Percentiles rank a stretch among this genome's conserved stretches.
Conservation (phyloP, 495 filamentous ascomycete species). For the Talaromyces adpressus region DNA sequence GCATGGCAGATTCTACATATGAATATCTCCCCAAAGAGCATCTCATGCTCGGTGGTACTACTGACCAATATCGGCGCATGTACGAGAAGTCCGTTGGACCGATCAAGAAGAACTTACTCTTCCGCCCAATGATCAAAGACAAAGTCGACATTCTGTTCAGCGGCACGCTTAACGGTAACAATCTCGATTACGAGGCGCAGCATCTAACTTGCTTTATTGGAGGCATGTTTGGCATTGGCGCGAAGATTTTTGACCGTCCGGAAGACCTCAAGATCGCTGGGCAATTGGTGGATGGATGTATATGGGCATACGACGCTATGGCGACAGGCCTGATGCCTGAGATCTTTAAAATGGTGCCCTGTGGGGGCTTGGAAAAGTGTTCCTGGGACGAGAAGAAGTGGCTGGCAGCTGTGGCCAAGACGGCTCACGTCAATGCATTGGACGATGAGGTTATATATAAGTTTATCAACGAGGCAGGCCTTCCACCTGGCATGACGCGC, state of each 20-base stretch:
- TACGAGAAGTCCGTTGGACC: slow-evolving; percentile 63
- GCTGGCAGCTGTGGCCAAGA: slow-evolving; percentile 22
- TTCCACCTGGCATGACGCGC: slow-evolving; percentile 52
- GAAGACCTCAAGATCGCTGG: slow-evolving; percentile 48
- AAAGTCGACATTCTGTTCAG: slow-evolving; percentile 72
- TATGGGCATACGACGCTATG: slow-evolving; percentile 52
- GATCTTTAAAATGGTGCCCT: slow-evolving; percentile 44
- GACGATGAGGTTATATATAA: slow-evolving; percentile 28
- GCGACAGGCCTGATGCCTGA: slow-evolving; percentile 59
- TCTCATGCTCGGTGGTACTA: slow-evolving; percentile 70
- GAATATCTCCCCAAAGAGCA: slow-evolving; percentile 92
- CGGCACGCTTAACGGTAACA: slow-evolving; percentile 33
- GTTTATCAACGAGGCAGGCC: slow-evolving; percentile 34
- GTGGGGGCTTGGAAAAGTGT: slow-evolving; percentile 37
- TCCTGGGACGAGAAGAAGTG: slow-evolving; percentile 49
- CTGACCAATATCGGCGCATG: slow-evolving; percentile 71
- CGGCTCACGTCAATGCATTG: slow-evolving; percentile 5
- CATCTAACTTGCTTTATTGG: slow-evolving; percentile 58
- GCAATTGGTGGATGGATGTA: slow-evolving; percentile 50
- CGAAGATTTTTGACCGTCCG: slow-evolving; percentile 49
- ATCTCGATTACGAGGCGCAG: slow-evolving; percentile 37
- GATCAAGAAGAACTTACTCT: slow-evolving; percentile 73
- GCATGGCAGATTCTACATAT: slow-evolving; percentile 85
- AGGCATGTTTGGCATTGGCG: slow-evolving; percentile 54
- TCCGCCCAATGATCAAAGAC: slow-evolving; percentile 70